A percentile compares a stretch with the other conserved stretches of the same genome.
Conservation (phyloP, 1,284 basidiomycete species). For the Schizophyllum amplum region DNA sequence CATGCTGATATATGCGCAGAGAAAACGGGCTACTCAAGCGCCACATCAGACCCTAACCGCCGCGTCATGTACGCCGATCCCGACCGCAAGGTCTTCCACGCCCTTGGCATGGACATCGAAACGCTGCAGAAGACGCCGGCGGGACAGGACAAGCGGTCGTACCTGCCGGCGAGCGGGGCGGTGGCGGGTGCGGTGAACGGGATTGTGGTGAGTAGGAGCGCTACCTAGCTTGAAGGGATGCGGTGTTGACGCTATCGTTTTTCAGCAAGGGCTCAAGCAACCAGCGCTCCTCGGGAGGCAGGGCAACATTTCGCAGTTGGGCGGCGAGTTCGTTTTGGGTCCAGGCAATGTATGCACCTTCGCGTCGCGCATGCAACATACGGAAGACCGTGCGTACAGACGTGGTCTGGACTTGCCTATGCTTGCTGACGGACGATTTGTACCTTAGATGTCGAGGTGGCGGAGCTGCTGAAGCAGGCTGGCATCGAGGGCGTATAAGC, state of each 20-base stretch:
- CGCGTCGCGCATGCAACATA: slow-evolving; percentile 49
- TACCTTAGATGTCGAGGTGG: slow-evolving; percentile 33
- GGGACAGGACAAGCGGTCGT: slow-evolving; percentile 37
- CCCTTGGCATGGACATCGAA: slow-evolving; percentile 43
- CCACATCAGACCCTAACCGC: too few relatives aligned
- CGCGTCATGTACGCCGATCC: slow-evolving; percentile 60
- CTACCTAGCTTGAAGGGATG: not conserved
- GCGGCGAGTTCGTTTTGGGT: slow-evolving; percentile 56
- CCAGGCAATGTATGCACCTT: slow-evolving; percentile 41
- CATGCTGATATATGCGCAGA: slow-evolving; percentile 22
- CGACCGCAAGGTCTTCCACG: slow-evolving; percentile 39
- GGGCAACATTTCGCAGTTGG: slow-evolving; percentile 49
- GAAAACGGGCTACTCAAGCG: slow-evolving; percentile 36
- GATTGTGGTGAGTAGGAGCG: slow-evolving; percentile 34
- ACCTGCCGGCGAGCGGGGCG: slow-evolving; percentile 28
- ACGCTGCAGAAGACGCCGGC: slow-evolving; percentile 35
- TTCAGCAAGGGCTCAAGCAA: slow-evolving; percentile 28
- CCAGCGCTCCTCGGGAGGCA: slow-evolving; percentile 45
- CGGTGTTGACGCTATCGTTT: not conserved
- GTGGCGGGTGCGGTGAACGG: slow-evolving; percentile 28
- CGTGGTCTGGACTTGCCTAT: not conserved
- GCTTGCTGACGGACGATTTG: not conserved
- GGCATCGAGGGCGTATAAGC: slow-evolving; percentile 14
- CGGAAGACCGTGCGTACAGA: slow-evolving; percentile 47
- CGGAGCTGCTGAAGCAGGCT: slow-evolving; percentile 31